Evolutionary conservation across 2,329 filamentous ascomycete genomes (phyloP).

Genomic region (Mariannaea sp.): DNA sequence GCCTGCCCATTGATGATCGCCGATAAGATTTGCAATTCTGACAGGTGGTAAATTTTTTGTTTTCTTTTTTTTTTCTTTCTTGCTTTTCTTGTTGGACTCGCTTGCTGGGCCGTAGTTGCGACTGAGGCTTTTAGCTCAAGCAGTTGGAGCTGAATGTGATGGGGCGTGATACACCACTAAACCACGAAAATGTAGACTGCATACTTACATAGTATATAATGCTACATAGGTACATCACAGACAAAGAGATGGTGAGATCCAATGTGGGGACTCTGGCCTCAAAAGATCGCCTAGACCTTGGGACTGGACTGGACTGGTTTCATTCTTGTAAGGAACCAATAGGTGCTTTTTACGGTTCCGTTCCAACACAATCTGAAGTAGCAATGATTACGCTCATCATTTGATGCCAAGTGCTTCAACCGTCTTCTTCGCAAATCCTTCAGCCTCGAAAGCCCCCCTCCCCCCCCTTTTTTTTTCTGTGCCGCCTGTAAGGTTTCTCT

Average conservation of each 20-base stretch:
- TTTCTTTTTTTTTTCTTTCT: constrained; percentile 8
- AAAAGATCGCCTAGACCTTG: not conserved
- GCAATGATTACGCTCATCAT: constrained; percentile 21
- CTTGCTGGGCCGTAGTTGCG: constrained; percentile 1
- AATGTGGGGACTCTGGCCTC: constrained; percentile 9
- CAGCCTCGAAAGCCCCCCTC: too few species aligned
- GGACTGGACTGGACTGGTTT: constrained; percentile 19
- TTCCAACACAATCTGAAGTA: constrained; percentile 26
- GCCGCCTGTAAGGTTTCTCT: too few species aligned
- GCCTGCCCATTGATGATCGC: constrained; percentile 17
- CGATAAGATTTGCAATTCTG: constrained; percentile 34
- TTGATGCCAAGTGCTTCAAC: not conserved
- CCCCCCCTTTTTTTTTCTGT: too few species aligned
- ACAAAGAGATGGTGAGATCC: constrained; percentile 18
- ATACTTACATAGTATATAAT: too few species aligned
- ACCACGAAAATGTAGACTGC: too few species aligned
- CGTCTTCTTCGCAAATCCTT: not conserved
- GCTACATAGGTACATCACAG: too few species aligned
- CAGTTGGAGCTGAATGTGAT: too few species aligned
- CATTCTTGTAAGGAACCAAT: constrained; percentile 23
- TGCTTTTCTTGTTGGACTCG: too few species aligned
- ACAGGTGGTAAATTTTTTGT: constrained; percentile 21
- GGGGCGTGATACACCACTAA: too few species aligned
- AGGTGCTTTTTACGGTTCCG: constrained; percentile 20
- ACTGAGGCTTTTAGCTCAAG: too few species aligned